Base-by-base conservation (phyloP, 2,329 filamentous ascomycete genomes). In the Aspergillus floridensis region DNA sequence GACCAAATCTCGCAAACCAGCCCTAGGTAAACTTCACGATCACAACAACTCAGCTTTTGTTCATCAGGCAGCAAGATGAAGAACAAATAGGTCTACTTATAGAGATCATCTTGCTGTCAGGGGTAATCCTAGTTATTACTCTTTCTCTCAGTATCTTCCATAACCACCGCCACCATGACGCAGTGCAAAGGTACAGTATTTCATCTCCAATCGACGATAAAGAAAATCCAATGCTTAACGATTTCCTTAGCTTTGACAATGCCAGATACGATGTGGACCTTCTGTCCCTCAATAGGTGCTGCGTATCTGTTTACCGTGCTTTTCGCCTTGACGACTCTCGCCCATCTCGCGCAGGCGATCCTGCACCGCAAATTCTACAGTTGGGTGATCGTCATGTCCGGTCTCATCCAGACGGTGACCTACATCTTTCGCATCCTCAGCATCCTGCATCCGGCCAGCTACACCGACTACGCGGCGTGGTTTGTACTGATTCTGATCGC, bases 381-480 rank as follows among this genome's bases (percentile, higher is more conserved):
- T 32, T 52, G 50, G 50, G 50, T 52, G 5, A 52, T 52, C 19
- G 31, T 16, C 50, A 41, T 41, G 19, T 52, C 50, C 50, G 50
- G 50, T 7, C 7, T 16, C 50, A 52, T 52, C 32, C 50, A 52
- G 24, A 52, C 50, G 1, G 19, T 52, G 11, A 52, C 50, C 11
- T 52, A 52, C 31, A 52, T 52, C 19, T 52, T 52, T 32, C 50
- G 50, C 32, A 19, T 52, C 4, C 50, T 52, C 8, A 52, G 50
- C 19, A 52, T 52, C 21, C n/a, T 41, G 12, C 3, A 52, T 5
- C 50, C 32, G 2, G 50, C 31, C 19, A 52, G 50, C 32, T 52
- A 52, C 11, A 26, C 31, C 11, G 50, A 52, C 32, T 52, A 52
- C 22, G 50, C 50, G 24, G 50, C 50, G 3, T 52, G 50, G 50